These are phyloP conservation scores for Cercospora janseana DNA, from an alignment of 2,329 filamentous ascomycete species.

Conservation along the genomic window DNA sequence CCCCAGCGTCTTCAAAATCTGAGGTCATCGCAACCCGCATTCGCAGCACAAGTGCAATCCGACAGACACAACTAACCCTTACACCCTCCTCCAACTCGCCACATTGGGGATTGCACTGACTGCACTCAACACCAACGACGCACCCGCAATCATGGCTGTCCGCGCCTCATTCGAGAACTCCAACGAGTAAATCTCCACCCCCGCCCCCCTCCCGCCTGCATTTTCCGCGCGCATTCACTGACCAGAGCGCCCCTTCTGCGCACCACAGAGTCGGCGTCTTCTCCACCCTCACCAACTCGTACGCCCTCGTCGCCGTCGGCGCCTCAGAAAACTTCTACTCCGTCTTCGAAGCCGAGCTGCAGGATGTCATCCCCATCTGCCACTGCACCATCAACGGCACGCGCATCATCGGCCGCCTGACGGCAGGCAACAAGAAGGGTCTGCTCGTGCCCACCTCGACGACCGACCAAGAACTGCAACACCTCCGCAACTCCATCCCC, in stretches of 20 bases:
- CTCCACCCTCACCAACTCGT: conserved; percentile 93
- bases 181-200: conserved; percentile 67
- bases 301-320: conserved; percentile 89
- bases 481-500: conserved; percentile 90
- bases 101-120: conserved; percentile 8
- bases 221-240: conserved; percentile 21
- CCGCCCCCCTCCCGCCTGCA: conserved; percentile 22
- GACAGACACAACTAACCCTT: background rate
- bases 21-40: conserved; percentile 3
- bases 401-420: conserved; percentile 91
- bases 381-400: conserved; percentile 96
- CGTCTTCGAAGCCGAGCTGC: conserved; percentile 95
- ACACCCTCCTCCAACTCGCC: conserved; percentile 2
- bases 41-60: background rate
- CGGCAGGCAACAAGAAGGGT: conserved; percentile 93
- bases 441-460: conserved; percentile 94
- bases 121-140: conserved; percentile 15
- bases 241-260: background rate
- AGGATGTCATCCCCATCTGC: conserved; percentile 95
- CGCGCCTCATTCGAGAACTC: conserved; percentile 77
- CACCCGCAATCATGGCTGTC: conserved; percentile 49
- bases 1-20: conserved; percentile 6
- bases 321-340: conserved; percentile 99
- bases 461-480: conserved; percentile 96
- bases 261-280: conserved; percentile 87